Evolutionary conservation across 768 basidiomycete species (phyloP).

Genomic region (Termitomyces sp.): DNA sequence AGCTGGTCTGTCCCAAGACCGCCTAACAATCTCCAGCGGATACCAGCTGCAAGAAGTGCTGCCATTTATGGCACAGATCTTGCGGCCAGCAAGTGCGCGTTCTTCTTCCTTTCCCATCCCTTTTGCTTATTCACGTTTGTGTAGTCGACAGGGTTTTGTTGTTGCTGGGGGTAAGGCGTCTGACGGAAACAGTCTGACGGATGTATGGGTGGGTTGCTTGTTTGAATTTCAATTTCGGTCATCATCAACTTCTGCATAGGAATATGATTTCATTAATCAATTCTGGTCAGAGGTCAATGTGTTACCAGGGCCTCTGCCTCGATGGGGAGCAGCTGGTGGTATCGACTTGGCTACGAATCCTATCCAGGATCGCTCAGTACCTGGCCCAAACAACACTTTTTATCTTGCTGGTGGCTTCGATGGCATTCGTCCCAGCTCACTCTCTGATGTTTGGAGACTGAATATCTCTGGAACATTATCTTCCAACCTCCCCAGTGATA

Average conservation of each 20-base stretch:
- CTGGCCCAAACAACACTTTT: constrained; percentile 68
- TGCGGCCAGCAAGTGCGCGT: constrained; percentile 78
- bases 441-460: constrained; percentile 73
- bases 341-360: constrained; percentile 54
- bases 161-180: constrained; percentile 67
- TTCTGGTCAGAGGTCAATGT: constrained; percentile 70
- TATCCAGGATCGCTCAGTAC: constrained; percentile 39
- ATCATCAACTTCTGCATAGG: constrained; percentile 35
- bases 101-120: constrained; percentile 1
- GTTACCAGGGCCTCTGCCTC: constrained; percentile 52
- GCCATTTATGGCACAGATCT: constrained; percentile 66
- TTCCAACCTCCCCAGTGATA: constrained; percentile 54
- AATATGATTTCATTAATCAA: constrained; percentile 71
- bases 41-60: constrained; percentile 62
- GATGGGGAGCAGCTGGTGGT: constrained; percentile 75
- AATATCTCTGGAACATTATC: constrained; percentile 69
- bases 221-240: not conserved
- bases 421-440: constrained; percentile 36
- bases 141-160: constrained; percentile 70
- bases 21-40: constrained; percentile 40
- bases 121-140: constrained; percentile 15
- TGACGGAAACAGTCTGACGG: constrained; percentile 53
- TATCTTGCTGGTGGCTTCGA: constrained; percentile 73
- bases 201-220: constrained; percentile 63
- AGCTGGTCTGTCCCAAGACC: constrained; percentile 59